These are phyloP conservation scores for Mucor lusitanicus DNA, from an alignment of 371 early-diverging fungal species.

Conservation along the genomic window DNA sequence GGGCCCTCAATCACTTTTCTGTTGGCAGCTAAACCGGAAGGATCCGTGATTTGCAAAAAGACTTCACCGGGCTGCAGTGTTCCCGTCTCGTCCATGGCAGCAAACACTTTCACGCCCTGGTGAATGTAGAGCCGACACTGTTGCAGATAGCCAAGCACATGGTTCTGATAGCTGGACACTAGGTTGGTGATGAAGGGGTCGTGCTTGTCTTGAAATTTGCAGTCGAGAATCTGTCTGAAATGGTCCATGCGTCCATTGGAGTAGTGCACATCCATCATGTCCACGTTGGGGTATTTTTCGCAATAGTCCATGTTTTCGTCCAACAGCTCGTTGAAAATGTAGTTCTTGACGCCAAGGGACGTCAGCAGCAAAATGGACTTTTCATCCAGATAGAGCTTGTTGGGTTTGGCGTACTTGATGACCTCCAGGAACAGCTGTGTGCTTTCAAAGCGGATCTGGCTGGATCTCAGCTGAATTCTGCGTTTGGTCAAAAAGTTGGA, in stretches of 20 bases:
- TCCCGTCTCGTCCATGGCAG: constrained; percentile 77
- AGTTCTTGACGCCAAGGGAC: constrained; percentile 56
- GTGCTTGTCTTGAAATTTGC: constrained; percentile 43
- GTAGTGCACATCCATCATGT: constrained; percentile 45
- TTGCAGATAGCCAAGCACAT: constrained; percentile 55
- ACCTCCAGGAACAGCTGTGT: constrained; percentile 54
- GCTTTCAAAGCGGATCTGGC: constrained; percentile 67
- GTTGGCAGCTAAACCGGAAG: neutral
- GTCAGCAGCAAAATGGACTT: constrained; percentile 64
- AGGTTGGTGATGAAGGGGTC: constrained; percentile 62
- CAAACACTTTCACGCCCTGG: constrained; percentile 63
- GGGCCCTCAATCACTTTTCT: constrained; percentile 44
- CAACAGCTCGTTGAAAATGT: constrained; percentile 44
- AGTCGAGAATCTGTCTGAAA: constrained; percentile 39
- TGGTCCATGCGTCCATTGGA: constrained; percentile 28
- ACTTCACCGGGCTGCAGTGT: constrained; percentile 63
- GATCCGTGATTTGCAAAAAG: constrained; percentile 50
- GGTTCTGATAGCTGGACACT: constrained; percentile 45
- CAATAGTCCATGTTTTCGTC: constrained; percentile 35
- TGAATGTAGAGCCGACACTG: constrained; percentile 60
- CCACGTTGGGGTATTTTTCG: constrained; percentile 34
- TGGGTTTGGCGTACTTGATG: constrained; percentile 37
- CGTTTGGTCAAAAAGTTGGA: constrained; percentile 26
- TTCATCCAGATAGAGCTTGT: constrained; percentile 60
- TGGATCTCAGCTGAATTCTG: constrained; percentile 53